Evolutionary conservation across 495 filamentous ascomycete genomes (phyloP).

Genomic region (Tirmania nivea): DNA sequence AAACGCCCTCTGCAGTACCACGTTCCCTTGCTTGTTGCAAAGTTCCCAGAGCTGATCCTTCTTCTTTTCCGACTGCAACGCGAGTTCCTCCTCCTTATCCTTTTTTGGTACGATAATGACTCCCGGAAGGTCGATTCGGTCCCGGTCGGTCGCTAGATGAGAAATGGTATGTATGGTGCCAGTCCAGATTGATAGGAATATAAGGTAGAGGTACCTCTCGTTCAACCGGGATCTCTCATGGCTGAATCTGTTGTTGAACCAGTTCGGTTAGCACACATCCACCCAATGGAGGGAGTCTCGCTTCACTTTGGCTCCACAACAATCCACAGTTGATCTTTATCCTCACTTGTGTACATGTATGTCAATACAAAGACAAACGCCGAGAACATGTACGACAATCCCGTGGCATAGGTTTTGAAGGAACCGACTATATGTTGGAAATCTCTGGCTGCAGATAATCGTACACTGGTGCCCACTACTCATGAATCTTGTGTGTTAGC

Average conservation of each 20-base stretch:
- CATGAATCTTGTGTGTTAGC: neutral
- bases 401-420: conserved; percentile 40
- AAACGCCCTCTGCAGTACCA: conserved; percentile 17
- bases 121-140: conserved; percentile 36
- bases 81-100: conserved; percentile 4
- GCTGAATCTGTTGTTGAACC: conserved; percentile 14
- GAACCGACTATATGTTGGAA: conserved; percentile 33
- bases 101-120: conserved; percentile 15
- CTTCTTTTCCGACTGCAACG: conserved; percentile 19
- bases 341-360: conserved; percentile 55
- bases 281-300: no score
- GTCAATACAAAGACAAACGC: conserved; percentile 62
- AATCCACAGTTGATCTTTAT: conserved; percentile 43
- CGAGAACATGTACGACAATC: conserved; percentile 52
- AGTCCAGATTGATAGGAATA: conserved; percentile 42
- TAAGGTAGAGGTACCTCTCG: conserved; percentile 65
- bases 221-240: conserved; percentile 64
- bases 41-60: conserved; percentile 14
- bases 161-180: conserved; percentile 43
- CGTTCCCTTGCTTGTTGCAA: conserved; percentile 19
- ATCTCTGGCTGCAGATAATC: conserved; percentile 41
- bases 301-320: conserved; percentile 41
- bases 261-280: neutral
- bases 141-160: conserved; percentile 57
- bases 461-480: conserved; percentile 41